phyloP scores from a whole-genome alignment of 441 rosid species.

The Dalechampia spathulata region DNA sequence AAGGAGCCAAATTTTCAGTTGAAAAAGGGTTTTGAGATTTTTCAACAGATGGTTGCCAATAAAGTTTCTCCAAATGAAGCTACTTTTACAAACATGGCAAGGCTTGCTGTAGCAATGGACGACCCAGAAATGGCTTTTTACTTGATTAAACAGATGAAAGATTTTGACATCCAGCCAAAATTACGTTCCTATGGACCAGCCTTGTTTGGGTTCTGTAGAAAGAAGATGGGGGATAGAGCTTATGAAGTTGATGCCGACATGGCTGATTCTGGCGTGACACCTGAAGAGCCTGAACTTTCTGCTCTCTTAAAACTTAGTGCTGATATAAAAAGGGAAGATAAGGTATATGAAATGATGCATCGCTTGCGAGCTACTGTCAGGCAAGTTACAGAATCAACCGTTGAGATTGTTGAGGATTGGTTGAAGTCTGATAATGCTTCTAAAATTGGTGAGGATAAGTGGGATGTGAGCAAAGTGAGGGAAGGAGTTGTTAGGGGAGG shows the following conservation, averaged over 20 bases:
- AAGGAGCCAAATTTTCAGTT: slow-evolving; percentile 29
- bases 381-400: slow-evolving; percentile 62
- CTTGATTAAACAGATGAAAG: slow-evolving; percentile 72
- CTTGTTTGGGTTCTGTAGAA: slow-evolving; percentile 64
- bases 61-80: slow-evolving; percentile 76
- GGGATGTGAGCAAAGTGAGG: slow-evolving; percentile 49
- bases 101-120: slow-evolving; percentile 66
- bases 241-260: slow-evolving; percentile 79
- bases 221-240: slow-evolving; percentile 51
- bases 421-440: slow-evolving; percentile 59
- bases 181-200: slow-evolving; percentile 87
- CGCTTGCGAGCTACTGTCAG: slow-evolving; percentile 66
- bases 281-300: slow-evolving; percentile 83
- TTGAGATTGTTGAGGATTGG: slow-evolving; percentile 57
- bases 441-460: slow-evolving; percentile 43
- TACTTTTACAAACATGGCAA: slow-evolving; percentile 76
- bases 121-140: slow-evolving; percentile 89
- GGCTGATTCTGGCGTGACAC: slow-evolving; percentile 56
- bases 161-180: slow-evolving; percentile 52
- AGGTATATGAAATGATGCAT: slow-evolving; percentile 73
- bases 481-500: slow-evolving; percentile 67
- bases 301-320: slow-evolving; percentile 66
- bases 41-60: slow-evolving; percentile 57
- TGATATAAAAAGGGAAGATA: slow-evolving; percentile 34
- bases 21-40: slow-evolving; percentile 75